Evolutionary conservation across 2,329 filamentous ascomycete species (phyloP).

Genomic region (Penicillium rolfsii): DNA sequence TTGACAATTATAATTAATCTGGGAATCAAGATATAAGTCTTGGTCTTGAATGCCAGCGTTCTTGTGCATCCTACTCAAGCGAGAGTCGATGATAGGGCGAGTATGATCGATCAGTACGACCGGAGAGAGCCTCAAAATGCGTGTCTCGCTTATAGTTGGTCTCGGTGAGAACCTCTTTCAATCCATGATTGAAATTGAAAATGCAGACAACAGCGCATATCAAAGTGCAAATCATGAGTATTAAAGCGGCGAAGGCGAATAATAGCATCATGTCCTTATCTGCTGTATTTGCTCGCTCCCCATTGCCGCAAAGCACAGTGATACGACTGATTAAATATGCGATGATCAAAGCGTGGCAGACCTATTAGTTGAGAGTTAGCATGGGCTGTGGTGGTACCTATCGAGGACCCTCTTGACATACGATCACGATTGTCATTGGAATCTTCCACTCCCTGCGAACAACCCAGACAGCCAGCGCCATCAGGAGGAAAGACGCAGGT

Average conservation of each 20-base stretch:
- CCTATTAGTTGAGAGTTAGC: constrained; percentile 3
- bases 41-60: not conserved
- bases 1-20: not conserved
- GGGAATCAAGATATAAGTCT: not conserved
- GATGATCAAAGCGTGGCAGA: constrained; percentile 16
- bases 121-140: constrained; percentile 2
- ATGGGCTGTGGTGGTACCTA: not conserved
- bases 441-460: constrained; percentile 17
- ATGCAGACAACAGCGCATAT: constrained; percentile 16
- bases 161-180: constrained; percentile 10
- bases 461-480: constrained; percentile 20
- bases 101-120: not conserved
- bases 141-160: not conserved
- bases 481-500: constrained; percentile 17
- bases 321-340: constrained; percentile 24
- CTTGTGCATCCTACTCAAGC: not conserved
- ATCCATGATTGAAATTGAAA: constrained; percentile 20
- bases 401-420: not conserved
- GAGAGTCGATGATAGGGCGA: not conserved
- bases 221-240: constrained; percentile 13
- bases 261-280: constrained; percentile 24
- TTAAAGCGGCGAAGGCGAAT: constrained; percentile 17
- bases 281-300: constrained; percentile 9
- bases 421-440: constrained; percentile 13
- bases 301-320: constrained; percentile 15